Base-by-base conservation (phyloP, 495 filamentous ascomycete genomes). In the Penicillium antarcticum region DNA sequence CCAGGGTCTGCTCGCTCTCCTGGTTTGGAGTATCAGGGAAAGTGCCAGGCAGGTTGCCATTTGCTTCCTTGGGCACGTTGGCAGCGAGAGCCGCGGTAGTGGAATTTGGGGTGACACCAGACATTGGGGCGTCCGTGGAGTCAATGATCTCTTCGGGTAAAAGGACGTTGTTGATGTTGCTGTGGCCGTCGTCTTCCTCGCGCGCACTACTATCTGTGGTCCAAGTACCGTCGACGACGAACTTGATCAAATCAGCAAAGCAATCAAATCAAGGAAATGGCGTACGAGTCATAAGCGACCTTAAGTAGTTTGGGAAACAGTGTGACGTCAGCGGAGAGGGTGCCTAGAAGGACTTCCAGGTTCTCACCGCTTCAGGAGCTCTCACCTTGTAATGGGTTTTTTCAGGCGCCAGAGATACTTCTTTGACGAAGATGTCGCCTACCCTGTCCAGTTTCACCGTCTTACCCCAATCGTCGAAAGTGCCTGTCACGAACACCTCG, bases 401-500 rank as follows among this genome's bases (percentile, higher is more conserved):
- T 45, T 86, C 67, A 1, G 74, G 65, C 2, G 87, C 78, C 14
- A 97, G 75, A 31, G 79, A 73, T 16, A 97, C 90, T 39, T 80
- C 80, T 71, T 95, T 95, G 72, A 85, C 76, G 56, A 92, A 94
- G 53, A 72, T 58, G 41, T 82, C 80, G 55, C 79, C 84, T 18
- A 82, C 80, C 64, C 87, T 86, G 39, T 90, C 84, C 42, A 98
- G 78, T 74, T 85, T 82, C 60, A 89, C 83, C 41, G 80, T 89
- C 76, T 90, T 88, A 39, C 80, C 76, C 94, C 94, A 98, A 73
- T 91, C 81, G 69, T 98, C 92, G 66, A 97, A 98, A 42, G 88
- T 92, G 61, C 94, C 94, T 6, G 92, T 96, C 51, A 98, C 94
- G 67, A 87, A 91, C 56, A 98, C 94, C 65, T 96, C 91, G 53